Conservation (phyloP, 2,329 filamentous ascomycete species). For the Macroventuria anomochaeta region DNA sequence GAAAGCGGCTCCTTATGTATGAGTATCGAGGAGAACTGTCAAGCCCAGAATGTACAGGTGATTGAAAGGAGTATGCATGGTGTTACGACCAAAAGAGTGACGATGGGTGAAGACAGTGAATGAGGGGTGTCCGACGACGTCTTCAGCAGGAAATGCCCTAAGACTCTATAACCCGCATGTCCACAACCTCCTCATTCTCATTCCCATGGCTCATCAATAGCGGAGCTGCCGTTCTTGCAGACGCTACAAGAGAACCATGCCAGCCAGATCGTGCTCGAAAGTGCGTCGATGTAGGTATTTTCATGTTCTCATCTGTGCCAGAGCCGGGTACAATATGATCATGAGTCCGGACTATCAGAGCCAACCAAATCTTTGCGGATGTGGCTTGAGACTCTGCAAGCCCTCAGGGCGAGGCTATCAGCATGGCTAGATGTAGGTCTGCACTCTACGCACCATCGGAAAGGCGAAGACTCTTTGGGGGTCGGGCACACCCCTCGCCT, state of each 20-base stretch:
- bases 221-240: neutral
- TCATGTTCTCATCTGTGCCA: neutral
- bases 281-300: neutral
- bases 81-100: neutral
- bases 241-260: neutral
- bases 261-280: neutral
- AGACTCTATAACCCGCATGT: neutral
- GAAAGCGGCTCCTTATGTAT: neutral
- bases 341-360: neutral
- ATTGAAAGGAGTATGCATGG: neutral
- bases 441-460: neutral
- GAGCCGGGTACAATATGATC: neutral
- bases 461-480: too few relatives aligned
- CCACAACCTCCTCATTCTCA: neutral
- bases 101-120: neutral
- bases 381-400: neutral
- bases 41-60: neutral
- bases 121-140: neutral
- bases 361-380: neutral
- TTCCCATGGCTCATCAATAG: too few relatives aligned
- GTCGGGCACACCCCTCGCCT: too few relatives aligned
- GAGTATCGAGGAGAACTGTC: neutral
- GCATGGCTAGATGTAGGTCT: neutral
- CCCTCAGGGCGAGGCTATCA: neutral
- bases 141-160: neutral